phyloP scores from a whole-genome alignment of 106 monocot genomes.

The Dendrobium chrysotoxum region DNA sequence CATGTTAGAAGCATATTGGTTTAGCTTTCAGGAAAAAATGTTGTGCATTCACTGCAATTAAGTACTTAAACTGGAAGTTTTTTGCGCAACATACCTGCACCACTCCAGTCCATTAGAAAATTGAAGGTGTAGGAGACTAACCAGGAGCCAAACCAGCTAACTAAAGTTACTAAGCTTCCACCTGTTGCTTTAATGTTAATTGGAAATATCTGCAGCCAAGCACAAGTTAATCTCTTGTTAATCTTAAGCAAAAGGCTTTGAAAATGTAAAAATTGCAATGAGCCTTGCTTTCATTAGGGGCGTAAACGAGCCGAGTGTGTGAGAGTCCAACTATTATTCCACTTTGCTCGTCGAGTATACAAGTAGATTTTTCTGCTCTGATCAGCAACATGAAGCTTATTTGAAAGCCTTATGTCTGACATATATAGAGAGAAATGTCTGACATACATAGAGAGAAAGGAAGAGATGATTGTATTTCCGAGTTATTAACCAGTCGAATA shows the following conservation, averaged over 20 bases:
- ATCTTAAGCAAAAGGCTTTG: not conserved
- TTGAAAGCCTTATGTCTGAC: too few species aligned
- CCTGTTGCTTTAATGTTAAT: constrained; percentile 46
- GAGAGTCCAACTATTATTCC: too few species aligned
- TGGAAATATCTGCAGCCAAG: constrained; percentile 33
- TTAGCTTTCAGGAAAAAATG: too few species aligned
- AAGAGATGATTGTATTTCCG: too few species aligned
- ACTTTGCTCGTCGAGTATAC: too few species aligned
- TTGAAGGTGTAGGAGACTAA: constrained; percentile 59
- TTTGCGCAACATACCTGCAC: constrained; percentile 36
- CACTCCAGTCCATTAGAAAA: constrained; percentile 68
- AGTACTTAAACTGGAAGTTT: not conserved
- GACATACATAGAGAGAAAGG: too few species aligned
- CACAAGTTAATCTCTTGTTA: constrained; percentile 7
- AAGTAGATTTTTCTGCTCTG: too few species aligned
- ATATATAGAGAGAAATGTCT: too few species aligned
- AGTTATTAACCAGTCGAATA: too few species aligned
- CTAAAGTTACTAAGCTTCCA: constrained; percentile 68
- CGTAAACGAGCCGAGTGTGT: not conserved
- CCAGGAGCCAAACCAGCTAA: constrained; percentile 67
- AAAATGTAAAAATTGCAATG: not conserved
- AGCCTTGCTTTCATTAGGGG: not conserved
- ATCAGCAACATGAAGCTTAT: too few species aligned
- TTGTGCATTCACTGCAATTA: not conserved
- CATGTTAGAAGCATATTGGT: too few species aligned